Percentiles rank a stretch among this genome's conserved stretches.
Conservation (phyloP, 352 stramenopile genomes). For the Globisporangium acanthophoron region DNA sequence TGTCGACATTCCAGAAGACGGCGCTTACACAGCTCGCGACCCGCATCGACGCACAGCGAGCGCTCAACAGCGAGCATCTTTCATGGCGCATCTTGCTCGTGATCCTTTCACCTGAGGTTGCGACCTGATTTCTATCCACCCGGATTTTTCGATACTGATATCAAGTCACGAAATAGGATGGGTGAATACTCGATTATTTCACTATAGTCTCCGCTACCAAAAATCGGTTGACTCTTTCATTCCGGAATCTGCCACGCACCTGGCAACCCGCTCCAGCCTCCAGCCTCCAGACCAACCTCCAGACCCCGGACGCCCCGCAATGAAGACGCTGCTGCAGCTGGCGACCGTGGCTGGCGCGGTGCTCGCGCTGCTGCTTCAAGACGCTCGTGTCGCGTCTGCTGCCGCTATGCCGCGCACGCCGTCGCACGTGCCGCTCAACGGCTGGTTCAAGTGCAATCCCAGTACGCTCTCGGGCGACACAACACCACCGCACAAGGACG, state of each 20-base stretch:
- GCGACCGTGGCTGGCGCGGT: background rate
- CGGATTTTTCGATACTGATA: background rate
- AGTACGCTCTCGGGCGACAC: conserved; percentile 16
- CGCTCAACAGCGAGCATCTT: background rate
- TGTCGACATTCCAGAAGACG: too few species aligned
- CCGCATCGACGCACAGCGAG: too few species aligned
- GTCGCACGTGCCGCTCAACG: conserved; percentile 20
- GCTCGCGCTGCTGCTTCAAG: conserved; percentile 4
- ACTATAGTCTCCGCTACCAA: background rate
- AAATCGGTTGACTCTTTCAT: background rate
- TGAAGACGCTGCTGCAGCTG: conserved; percentile 16
- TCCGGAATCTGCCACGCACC: conserved; percentile 5
- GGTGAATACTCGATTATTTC: background rate
- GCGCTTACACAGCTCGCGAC: too few species aligned
- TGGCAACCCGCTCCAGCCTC: background rate
- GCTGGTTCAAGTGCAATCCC: conserved; percentile 26
- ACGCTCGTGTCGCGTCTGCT: background rate
- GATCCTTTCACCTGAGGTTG: too few species aligned
- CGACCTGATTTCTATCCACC: background rate
- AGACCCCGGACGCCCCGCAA: background rate
- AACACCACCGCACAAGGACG: conserved; percentile 8
- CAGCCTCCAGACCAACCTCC: background rate
- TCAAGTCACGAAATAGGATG: background rate
- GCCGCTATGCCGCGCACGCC: conserved; percentile 3
- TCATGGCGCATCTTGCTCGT: background rate